Evolutionary conservation across 768 basidiomycete genomes (phyloP), one percentile per base, ranked within the genome.

Genomic region (Serendipita indica): DNA sequence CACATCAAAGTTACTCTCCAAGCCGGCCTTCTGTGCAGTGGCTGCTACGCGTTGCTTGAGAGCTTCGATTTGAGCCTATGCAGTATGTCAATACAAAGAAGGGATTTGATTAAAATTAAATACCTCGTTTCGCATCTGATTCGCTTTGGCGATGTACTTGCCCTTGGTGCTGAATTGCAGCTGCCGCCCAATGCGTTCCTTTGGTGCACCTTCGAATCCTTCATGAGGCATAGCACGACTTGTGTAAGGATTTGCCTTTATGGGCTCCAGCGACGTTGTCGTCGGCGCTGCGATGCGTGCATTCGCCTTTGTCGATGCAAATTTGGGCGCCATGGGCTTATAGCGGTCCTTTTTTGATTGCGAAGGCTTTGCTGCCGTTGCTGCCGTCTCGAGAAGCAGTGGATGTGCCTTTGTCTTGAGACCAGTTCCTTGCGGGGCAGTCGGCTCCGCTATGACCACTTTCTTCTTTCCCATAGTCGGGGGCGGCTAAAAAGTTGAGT

Each of bases 241-340:
- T 0, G 84, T 78, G 65, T 97, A 94, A 0, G 93, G 93, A 67
- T 94, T 97, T 16, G 79, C 68, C 41, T 72, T 77, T 2, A 75
- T 70, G 1, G 70, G 64, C 1, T 66, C 61, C 2, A 65, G 66
- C 43, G 79, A 68, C 10, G 68, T 65, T 0, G 69, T 63, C n/a
- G 70, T 68, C 4, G 67, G 81, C 3, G 86, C 81, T 2, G 75
- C 75, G 60, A 81, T 85, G n/a, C 89, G 81, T 6, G 78, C 78
- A 64, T 94, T 93, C 3, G 87, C 87, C 77, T 86, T 91, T 70
- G 94, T 92, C 2, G 90, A 89, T 0, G 93, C 89, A 69, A 98
- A 99, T 70, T 99, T 99, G 54, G 96, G 96, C 63, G 93, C 92
- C 93, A 99, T 97, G 16, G 94, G 91, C 68, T 93, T 94, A 71